These are phyloP conservation scores for Tetracentron sinense DNA, from an alignment of 164 flowering plant species.

Conservation along the genomic window DNA sequence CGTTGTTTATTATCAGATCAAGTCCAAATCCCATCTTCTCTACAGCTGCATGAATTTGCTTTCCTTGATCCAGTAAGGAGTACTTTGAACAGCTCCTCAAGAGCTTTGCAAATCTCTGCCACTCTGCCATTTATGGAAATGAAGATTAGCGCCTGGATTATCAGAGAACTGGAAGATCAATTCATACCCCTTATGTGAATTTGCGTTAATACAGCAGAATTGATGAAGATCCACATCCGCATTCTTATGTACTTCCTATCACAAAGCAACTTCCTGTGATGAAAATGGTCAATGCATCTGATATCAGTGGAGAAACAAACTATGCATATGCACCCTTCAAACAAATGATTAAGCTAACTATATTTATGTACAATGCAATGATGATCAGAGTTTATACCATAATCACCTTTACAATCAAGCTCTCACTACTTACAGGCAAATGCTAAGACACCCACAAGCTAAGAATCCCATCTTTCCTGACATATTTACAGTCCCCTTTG, in stretches of 20 bases:
- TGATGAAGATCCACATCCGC: conserved; percentile 58
- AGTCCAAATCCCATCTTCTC: neutral
- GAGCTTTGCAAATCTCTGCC: neutral
- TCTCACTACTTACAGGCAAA: conserved; percentile 37
- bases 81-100: neutral
- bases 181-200: conserved; percentile 44
- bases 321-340: conserved; percentile 50
- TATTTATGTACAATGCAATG: conserved; percentile 58
- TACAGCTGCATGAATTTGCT: neutral
- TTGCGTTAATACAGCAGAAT: conserved; percentile 25
- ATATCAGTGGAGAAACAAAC: conserved; percentile 31
- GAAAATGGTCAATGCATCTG: conserved; percentile 54
- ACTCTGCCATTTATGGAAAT: conserved; percentile 6
- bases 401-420: conserved; percentile 19
- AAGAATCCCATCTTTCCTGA: conserved; percentile 21
- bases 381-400: conserved; percentile 50
- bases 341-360: conserved; percentile 47
- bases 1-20: conserved; percentile 2
- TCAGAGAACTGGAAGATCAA: conserved; percentile 49
- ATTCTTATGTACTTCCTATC: conserved; percentile 43
- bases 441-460: conserved; percentile 27
- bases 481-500: conserved; percentile 62
- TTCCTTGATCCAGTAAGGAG: no score
- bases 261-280: conserved; percentile 65
- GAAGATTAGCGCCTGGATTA: conserved; percentile 12